These are phyloP conservation scores for Beauveria sp. DNA, from an alignment of 2,329 filamentous ascomycete genomes.

Conservation along the genomic window DNA sequence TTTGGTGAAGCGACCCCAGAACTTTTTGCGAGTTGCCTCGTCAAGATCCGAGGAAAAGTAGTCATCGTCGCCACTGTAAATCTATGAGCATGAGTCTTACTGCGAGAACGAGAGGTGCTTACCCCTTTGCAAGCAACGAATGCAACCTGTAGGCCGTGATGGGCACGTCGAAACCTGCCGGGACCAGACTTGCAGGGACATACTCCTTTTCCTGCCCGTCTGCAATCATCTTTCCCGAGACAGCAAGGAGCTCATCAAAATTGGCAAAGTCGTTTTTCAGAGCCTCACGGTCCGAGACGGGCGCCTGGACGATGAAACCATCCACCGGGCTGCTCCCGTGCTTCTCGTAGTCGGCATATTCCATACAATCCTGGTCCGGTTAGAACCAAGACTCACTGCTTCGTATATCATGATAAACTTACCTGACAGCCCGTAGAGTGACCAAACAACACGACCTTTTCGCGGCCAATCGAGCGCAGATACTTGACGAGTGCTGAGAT, in stretches of 20 bases:
- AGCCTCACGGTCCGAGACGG: slow-evolving; percentile 69
- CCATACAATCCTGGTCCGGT: slow-evolving; percentile 40
- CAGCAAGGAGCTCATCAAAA: slow-evolving; percentile 36
- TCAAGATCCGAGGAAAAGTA: slow-evolving; percentile 78
- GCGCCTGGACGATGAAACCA: slow-evolving; percentile 72
- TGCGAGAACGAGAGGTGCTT: slow-evolving; percentile 18
- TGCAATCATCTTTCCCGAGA: slow-evolving; percentile 47
- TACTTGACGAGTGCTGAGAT: slow-evolving; percentile 46
- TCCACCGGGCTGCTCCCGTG: slow-evolving; percentile 49
- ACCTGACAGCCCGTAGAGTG: slow-evolving; percentile 54
- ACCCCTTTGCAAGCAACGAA: slow-evolving; percentile 44
- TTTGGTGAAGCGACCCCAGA: slow-evolving; percentile 58
- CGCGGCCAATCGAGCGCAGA: slow-evolving; percentile 40
- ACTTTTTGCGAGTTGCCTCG: slow-evolving; percentile 43
- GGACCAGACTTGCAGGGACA: slow-evolving; percentile 41
- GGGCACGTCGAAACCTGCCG: slow-evolving; percentile 32
- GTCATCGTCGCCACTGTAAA: slow-evolving; percentile 64
- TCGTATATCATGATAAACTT: slow-evolving; percentile 8
- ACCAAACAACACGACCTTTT: slow-evolving; percentile 48
- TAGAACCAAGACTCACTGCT: background rate
- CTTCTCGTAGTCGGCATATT: slow-evolving; percentile 39
- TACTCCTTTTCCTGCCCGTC: slow-evolving; percentile 46
- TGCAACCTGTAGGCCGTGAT: slow-evolving; percentile 46
- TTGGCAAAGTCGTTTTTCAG: slow-evolving; percentile 38
- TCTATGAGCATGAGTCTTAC: background rate